Evolutionary conservation across 2,329 filamentous ascomycete species (phyloP).

Genomic region (Pseudogymnoascus sp.): DNA sequence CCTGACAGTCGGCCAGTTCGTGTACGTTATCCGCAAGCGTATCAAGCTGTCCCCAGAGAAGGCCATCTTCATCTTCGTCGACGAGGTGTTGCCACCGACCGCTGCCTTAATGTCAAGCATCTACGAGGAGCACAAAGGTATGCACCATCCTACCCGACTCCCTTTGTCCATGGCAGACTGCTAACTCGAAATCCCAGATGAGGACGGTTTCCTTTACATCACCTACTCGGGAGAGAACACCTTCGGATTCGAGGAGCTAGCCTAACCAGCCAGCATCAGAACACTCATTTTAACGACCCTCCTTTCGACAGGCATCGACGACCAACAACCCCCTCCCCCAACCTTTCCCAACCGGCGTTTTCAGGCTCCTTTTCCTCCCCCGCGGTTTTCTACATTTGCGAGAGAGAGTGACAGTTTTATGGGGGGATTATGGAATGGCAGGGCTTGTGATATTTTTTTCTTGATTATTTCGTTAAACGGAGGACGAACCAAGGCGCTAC

Average conservation of each 20-base stretch:
- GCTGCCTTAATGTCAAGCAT: constrained; percentile 98
- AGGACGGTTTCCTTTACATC: constrained; percentile 89
- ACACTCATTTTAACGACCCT: constrained; percentile 7
- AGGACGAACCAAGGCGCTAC: not conserved
- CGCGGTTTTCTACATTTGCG: not conserved
- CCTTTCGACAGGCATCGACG: constrained; percentile 8
- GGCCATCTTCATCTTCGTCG: constrained; percentile 99
- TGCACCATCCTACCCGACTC: not conserved
- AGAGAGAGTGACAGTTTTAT: not conserved
- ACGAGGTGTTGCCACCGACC: constrained; percentile 93
- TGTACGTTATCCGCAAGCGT: constrained; percentile 99
- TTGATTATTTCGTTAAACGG: constrained; percentile 7
- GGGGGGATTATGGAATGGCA: constrained; percentile 2
- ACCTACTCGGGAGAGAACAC: constrained; percentile 99
- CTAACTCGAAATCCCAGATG: constrained; percentile 32
- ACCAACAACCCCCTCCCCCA: not conserved
- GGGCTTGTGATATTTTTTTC: not conserved
- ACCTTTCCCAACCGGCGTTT: constrained; percentile 3
- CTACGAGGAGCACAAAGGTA: constrained; percentile 91
- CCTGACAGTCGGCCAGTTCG: constrained; percentile 97
- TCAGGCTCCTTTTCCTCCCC: not conserved
- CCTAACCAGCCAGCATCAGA: not conserved
- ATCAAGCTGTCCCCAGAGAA: constrained; percentile 99
- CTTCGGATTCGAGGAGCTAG: constrained; percentile 56
- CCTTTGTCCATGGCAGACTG: not conserved